Conservation (phyloP, 768 basidiomycete genomes). For the Phanerodontia chrysosporium region DNA sequence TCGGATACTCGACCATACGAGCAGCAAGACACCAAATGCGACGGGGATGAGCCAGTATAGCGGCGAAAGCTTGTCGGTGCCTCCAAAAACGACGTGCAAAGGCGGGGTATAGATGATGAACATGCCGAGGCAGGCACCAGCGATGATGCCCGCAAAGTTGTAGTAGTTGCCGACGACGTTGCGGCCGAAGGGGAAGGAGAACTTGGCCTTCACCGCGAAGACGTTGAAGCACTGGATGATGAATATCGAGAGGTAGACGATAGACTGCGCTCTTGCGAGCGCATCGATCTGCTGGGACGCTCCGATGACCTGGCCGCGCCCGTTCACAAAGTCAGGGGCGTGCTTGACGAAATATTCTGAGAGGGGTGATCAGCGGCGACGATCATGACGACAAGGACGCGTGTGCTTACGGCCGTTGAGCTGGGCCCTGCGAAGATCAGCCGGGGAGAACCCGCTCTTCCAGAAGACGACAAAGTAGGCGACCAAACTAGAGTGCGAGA, state of each 20-base stretch:
- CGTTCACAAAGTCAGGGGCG: constrained; percentile 54
- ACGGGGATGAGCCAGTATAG: constrained; percentile 67
- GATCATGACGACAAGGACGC: background rate
- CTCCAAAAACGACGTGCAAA: constrained; percentile 64
- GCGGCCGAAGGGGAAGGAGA: constrained; percentile 61
- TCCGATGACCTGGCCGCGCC: constrained; percentile 41
- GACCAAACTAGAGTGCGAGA: constrained; percentile 37
- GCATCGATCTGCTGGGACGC: constrained; percentile 53
- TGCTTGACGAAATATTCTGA: constrained; percentile 43
- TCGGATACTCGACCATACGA: constrained; percentile 55
- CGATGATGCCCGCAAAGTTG: constrained; percentile 62
- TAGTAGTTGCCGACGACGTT: constrained; percentile 53
- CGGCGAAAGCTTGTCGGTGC: constrained; percentile 51
- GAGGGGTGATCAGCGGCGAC: background rate
- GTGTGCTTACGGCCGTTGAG: constrained; percentile 14
- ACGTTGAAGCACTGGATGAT: constrained; percentile 70
- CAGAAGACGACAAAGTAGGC: constrained; percentile 66
- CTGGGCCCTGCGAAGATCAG: constrained; percentile 51
- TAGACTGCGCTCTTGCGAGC: constrained; percentile 57
- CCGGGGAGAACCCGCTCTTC: constrained; percentile 57
- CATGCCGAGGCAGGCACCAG: constrained; percentile 58
- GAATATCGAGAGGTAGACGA: constrained; percentile 65
- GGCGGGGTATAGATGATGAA: constrained; percentile 70
- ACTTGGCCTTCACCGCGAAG: constrained; percentile 62
- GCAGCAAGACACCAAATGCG: constrained; percentile 52